A percentile compares a stretch with the other conserved stretches of the same genome.
These are phyloP conservation scores for Apostasia shenzhenica DNA, from an alignment of 106 monocot species.

Conservation along the genomic window DNA sequence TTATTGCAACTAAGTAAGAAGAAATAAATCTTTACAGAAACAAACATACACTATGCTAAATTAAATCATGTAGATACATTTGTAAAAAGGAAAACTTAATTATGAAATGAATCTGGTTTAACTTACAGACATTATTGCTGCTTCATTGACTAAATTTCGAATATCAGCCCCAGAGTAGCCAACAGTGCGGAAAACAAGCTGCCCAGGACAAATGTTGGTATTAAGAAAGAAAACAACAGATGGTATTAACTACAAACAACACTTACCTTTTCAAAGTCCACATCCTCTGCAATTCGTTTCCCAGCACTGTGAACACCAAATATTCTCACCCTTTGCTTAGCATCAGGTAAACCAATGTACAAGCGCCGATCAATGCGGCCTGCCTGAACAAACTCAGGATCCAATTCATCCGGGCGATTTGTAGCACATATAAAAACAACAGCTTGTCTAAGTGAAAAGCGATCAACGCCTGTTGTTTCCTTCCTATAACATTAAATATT, in stretches of 20 bases:
- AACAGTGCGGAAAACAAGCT: constrained; percentile 89
- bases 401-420: constrained; percentile 83
- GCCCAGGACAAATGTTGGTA: constrained; percentile 2
- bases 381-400: constrained; percentile 63
- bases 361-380: constrained; percentile 81
- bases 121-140: constrained; percentile 95
- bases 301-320: constrained; percentile 73
- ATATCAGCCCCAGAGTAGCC: constrained; percentile 95
- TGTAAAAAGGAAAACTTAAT: no score
- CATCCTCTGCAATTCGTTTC: constrained; percentile 66
- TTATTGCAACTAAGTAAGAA: no score
- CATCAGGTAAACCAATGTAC: constrained; percentile 78
- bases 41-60: no score
- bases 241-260: neutral
- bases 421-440: constrained; percentile 89
- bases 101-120: neutral
- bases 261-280: constrained; percentile 60
- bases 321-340: constrained; percentile 61
- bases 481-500: constrained; percentile 34
- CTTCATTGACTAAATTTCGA: constrained; percentile 87
- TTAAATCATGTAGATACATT: no score
- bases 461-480: constrained; percentile 73
- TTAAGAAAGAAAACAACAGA: neutral
- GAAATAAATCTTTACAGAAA: no score
- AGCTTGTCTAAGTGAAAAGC: constrained; percentile 79